Percentiles rank a stretch among this genome's conserved stretches.
Evolutionary conservation across 163 green algal genomes (phyloP).

Genomic region (Scenedesmus sp.): DNA sequence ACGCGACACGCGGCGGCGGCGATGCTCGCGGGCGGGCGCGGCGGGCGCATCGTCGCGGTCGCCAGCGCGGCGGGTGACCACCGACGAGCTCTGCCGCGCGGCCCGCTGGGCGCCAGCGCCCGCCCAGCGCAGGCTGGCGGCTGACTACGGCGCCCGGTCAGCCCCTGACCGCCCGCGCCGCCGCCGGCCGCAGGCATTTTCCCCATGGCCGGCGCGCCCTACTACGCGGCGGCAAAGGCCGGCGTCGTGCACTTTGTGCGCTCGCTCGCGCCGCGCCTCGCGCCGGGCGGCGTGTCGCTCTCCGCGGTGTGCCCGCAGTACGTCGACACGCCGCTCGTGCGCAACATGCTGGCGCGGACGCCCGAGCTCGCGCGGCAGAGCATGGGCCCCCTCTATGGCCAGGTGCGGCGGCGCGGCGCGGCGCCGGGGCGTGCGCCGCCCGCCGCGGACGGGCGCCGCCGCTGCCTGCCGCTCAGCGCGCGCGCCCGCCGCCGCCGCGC

Average conservation of each 20-base stretch:
- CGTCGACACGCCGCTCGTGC: conserved; percentile 79
- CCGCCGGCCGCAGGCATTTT: conserved; percentile 64
- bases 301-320: conserved; percentile 83
- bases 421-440: too few species aligned
- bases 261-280: conserved; percentile 64
- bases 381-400: conserved; percentile 52
- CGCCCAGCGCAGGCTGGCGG: too few species aligned
- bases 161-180: too few species aligned
- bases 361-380: conserved; percentile 39
- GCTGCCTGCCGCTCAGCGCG: too few species aligned
- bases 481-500: too few species aligned
- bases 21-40: conserved; percentile 6
- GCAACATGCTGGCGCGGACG: conserved; percentile 37
- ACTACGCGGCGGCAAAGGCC: conserved; percentile 89
- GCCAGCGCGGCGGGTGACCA: conserved; percentile 68
- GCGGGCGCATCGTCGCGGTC: conserved; percentile 72
- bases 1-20: conserved; percentile 24
- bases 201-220: conserved; percentile 71
- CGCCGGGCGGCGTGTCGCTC: conserved; percentile 65
- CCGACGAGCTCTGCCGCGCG: not conserved
- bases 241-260: conserved; percentile 81
- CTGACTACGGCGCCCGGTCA: too few species aligned
- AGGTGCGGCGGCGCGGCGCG: too few species aligned
- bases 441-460: too few species aligned
- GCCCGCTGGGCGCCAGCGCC: not conserved